A percentile compares a stretch with the other conserved stretches of the same genome.
phyloP scores from a whole-genome alignment of 2,329 filamentous ascomycete species.

The Colletotrichum sp. region DNA sequence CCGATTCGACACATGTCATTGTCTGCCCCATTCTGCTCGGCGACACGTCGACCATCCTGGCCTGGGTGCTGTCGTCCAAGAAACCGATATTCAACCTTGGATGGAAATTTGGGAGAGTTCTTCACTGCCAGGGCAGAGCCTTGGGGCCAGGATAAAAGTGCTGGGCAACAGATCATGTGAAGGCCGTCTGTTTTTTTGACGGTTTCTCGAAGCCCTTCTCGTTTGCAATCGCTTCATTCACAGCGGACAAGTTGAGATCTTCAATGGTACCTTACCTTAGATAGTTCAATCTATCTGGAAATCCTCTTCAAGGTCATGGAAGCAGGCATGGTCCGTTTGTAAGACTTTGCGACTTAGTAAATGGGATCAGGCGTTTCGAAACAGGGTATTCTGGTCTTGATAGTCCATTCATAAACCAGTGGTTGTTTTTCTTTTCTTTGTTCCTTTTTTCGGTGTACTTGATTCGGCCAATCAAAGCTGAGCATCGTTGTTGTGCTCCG shows the following conservation, averaged over 20 bases:
- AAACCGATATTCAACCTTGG: neutral
- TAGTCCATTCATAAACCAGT: neutral
- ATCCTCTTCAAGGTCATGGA: neutral
- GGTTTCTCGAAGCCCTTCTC: neutral
- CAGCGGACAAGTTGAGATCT: neutral
- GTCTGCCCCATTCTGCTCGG: neutral
- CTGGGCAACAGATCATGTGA: neutral
- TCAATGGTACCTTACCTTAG: too few species aligned
- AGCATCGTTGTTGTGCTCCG: neutral
- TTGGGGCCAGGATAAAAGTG: neutral
- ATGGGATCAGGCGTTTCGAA: neutral
- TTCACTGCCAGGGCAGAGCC: neutral
- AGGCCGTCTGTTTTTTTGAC: neutral
- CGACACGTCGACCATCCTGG: conserved; percentile 6
- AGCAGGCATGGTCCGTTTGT: neutral
- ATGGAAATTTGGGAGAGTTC: neutral
- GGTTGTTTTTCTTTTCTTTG: neutral
- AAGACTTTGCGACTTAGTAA: neutral
- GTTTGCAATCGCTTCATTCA: neutral
- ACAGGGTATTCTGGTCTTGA: neutral
- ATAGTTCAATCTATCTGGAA: neutral
- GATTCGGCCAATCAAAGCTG: neutral
- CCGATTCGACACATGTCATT: conserved; percentile 1
- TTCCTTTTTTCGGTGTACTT: neutral
- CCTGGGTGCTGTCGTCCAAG: neutral